Base-by-base conservation (phyloP, 2,329 filamentous ascomycete species). In the Clarireedia paspali region DNA sequence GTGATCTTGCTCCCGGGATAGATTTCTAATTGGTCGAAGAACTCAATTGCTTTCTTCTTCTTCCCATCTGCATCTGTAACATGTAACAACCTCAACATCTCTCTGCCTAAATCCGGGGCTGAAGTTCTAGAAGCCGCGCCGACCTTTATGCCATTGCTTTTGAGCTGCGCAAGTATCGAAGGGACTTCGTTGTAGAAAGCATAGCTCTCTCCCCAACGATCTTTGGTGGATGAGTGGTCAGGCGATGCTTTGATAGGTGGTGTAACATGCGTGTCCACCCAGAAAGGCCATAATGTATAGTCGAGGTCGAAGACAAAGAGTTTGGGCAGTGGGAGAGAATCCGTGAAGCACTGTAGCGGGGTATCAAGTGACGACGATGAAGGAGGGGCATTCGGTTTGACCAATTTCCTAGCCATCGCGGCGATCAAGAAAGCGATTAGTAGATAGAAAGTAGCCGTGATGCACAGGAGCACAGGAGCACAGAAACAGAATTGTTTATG, bases 281-380 rank as follows among this genome's bases (percentile, higher is more conserved):
- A 97, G 74, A 96, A 96, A 4, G 91, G 91, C 94, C 92, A 97
- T n/a, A 97, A 79, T 0, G 94, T 97, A 77, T 96, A 97, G 77
- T 97, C 92, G 60, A 97, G 83, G 71, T 97, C 94, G 74, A 97
- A 96, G 61, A 94, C 88, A 65, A 97, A 80, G 63, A 96, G 79
- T 59, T 85, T 67, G 2, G 67, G 67, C 15, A 69, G 65, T 42
- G 80, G 50, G 34, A 65, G 58, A 4, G 57, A 64, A 54, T 69
- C 64, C 27, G 59, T 50, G n/a, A 68, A 62, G 5, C 60, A 63
- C 4, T 62, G 59, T 55, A 65, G 66, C 17, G 63, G 59, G 36
- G 60, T 58, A 40, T 55, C 57, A 20, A 44, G 45, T 23, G 56
- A 30, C 17, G 52, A 10, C 23, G 59, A 57, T 10, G 55, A n/a